Conservation (phyloP, 495 filamentous ascomycete genomes). For the Tuber brumale region DNA sequence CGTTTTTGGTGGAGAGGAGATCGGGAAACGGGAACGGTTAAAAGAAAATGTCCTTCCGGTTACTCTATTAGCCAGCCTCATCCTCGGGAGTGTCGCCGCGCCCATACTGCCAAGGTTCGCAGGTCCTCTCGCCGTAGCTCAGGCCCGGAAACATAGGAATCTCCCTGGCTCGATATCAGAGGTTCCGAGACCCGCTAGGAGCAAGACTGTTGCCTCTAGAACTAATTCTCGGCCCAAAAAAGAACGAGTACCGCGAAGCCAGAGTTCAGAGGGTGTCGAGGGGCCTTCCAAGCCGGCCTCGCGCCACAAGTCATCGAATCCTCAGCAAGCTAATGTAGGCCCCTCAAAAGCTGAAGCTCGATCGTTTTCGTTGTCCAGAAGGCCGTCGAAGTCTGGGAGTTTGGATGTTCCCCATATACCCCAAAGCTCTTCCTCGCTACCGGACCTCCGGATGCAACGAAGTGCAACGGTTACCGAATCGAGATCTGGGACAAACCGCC, state of each 20-base stretch:
- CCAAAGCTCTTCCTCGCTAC: slow-evolving; percentile 61
- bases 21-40: slow-evolving; percentile 57
- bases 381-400: slow-evolving; percentile 44
- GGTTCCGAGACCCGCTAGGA: slow-evolving; percentile 51
- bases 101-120: slow-evolving; percentile 49
- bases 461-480: slow-evolving; percentile 46
- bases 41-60: slow-evolving; percentile 68
- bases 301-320: slow-evolving; percentile 31
- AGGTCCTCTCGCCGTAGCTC: slow-evolving; percentile 65
- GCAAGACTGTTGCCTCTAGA: slow-evolving; percentile 55
- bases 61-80: slow-evolving; percentile 63
- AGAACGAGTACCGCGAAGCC: slow-evolving; percentile 45
- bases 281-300: slow-evolving; percentile 34
- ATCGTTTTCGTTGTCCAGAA: slow-evolving; percentile 37
- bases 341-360: slow-evolving; percentile 33
- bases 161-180: slow-evolving; percentile 49
- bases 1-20: slow-evolving; percentile 62
- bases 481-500: slow-evolving; percentile 50
- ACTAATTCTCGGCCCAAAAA: slow-evolving; percentile 48
- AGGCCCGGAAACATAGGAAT: slow-evolving; percentile 62
- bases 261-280: slow-evolving; percentile 44
- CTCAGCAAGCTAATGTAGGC: slow-evolving; percentile 31
- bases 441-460: slow-evolving; percentile 51
- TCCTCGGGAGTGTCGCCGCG: slow-evolving; percentile 55
- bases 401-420: slow-evolving; percentile 48